A percentile compares a stretch with the other conserved stretches of the same genome.
phyloP scores from a whole-genome alignment of 2,329 filamentous ascomycete genomes.

The Chaetomiaceae sp. region DNA sequence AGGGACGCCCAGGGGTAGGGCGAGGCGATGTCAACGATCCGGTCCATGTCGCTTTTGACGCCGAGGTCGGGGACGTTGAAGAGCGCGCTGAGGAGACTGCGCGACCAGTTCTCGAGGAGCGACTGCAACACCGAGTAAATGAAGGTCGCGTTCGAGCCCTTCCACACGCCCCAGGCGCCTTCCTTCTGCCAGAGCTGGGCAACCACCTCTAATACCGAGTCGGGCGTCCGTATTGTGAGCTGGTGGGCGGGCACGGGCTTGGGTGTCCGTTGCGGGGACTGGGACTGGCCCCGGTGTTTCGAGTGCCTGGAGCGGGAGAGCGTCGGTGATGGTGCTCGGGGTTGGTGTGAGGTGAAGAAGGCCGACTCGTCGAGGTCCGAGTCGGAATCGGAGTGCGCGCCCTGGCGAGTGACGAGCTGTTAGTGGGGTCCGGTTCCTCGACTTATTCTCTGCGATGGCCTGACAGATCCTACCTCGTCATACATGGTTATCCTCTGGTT shows the following conservation, averaged over 20 bases:
- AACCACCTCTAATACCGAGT: conserved; percentile 81
- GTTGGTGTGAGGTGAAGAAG: conserved; percentile 71
- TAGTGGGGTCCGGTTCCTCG: too few species aligned
- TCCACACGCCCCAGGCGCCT: conserved; percentile 90
- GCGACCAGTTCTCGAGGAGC: conserved; percentile 85
- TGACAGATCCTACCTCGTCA: conserved; percentile 26
- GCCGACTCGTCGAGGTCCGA: conserved; percentile 73
- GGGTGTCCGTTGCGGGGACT: conserved; percentile 33
- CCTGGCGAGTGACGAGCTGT: conserved; percentile 1
- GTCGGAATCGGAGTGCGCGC: conserved; percentile 47
- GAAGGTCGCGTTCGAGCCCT: conserved; percentile 87
- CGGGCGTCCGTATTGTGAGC: conserved; percentile 65
- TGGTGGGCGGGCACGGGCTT: conserved; percentile 49
- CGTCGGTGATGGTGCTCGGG: conserved; percentile 50
- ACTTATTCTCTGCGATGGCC: background rate
- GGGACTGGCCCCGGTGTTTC: conserved; percentile 29
- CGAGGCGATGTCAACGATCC: conserved; percentile 66
- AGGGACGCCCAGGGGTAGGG: conserved; percentile 79
- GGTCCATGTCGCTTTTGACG: conserved; percentile 69
- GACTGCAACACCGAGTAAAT: conserved; percentile 83
- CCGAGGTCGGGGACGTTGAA: conserved; percentile 85
- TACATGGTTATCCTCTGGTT: conserved; percentile 23
- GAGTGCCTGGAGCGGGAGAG: conserved; percentile 33
- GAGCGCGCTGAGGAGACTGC: conserved; percentile 83
- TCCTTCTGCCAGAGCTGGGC: conserved; percentile 85